Evolutionary conservation across 768 basidiomycete genomes (phyloP).

Genomic region (Leucogyrophana mollusca): DNA sequence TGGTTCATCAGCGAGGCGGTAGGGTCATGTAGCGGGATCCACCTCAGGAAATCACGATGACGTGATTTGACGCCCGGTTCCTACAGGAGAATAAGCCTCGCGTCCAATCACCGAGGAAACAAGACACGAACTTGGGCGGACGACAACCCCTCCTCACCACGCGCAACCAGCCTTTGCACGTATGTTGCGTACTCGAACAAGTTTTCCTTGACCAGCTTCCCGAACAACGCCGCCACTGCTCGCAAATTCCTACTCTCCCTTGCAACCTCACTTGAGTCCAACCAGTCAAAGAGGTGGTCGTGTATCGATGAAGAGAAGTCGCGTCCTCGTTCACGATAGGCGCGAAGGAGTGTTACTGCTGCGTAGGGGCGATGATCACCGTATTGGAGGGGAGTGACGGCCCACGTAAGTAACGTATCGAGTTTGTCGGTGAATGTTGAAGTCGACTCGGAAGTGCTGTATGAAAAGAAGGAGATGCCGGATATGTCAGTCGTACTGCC

Average conservation of each 20-base stretch:
- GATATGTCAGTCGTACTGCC: conserved; percentile 61
- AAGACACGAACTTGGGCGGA: conserved; percentile 44
- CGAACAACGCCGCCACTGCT: conserved; percentile 66
- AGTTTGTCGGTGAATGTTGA: conserved; percentile 63
- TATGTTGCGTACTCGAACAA: conserved; percentile 76
- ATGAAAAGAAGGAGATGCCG: conserved; percentile 56
- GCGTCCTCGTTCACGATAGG: conserved; percentile 62
- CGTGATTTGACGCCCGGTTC: conserved; percentile 42
- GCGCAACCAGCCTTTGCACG: conserved; percentile 77
- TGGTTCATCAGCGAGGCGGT: conserved; percentile 63
- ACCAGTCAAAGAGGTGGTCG: conserved; percentile 79
- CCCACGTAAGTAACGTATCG: conserved; percentile 76
- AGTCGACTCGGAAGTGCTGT: conserved; percentile 29
- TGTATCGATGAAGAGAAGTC: conserved; percentile 65
- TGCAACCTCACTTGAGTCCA: conserved; percentile 65
- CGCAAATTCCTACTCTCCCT: conserved; percentile 54
- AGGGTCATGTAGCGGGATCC: conserved; percentile 67
- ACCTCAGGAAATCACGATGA: conserved; percentile 67
- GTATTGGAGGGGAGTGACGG: conserved; percentile 76
- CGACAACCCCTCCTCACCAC: conserved; percentile 65
- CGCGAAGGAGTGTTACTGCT: conserved; percentile 64
- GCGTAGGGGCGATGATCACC: conserved; percentile 81
- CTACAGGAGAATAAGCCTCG: conserved; percentile 25
- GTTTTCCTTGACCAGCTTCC: conserved; percentile 65
- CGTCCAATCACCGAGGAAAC: neutral